Evolutionary conservation across 768 basidiomycete genomes (phyloP).

Genomic region (Ramaria rubella): DNA sequence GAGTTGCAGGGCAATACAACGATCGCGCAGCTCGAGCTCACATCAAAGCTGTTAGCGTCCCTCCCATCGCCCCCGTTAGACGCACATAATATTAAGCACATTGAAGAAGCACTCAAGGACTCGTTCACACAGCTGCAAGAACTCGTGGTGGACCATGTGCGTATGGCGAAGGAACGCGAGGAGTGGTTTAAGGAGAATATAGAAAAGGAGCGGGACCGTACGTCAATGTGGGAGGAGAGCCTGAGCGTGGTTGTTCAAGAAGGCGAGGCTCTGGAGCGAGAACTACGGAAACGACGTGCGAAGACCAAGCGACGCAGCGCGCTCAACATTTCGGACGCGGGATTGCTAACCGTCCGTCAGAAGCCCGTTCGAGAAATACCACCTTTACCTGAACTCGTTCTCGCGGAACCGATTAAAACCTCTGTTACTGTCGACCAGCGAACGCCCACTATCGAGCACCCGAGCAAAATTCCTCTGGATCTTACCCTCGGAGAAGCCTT

Average conservation of each 20-base stretch:
- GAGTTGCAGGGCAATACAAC: constrained; percentile 65
- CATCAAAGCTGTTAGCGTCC: constrained; percentile 53
- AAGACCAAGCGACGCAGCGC: constrained; percentile 55
- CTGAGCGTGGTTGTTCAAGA: constrained; percentile 79
- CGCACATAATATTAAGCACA: constrained; percentile 5
- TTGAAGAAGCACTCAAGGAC: constrained; percentile 46
- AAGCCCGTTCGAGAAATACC: constrained; percentile 3
- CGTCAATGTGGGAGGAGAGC: constrained; percentile 85
- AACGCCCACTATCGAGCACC: constrained; percentile 3
- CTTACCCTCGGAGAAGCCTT: not conserved
- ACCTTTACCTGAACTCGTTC: not conserved
- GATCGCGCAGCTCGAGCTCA: constrained; percentile 74
- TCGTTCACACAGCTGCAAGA: constrained; percentile 50
- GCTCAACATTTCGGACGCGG: constrained; percentile 15
- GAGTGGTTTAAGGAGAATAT: constrained; percentile 67
- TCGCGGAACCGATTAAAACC: not conserved
- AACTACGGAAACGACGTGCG: constrained; percentile 46
- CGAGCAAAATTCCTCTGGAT: constrained; percentile 5
- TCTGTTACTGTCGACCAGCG: not conserved
- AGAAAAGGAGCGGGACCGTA: constrained; percentile 54
- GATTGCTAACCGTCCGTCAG: not conserved
- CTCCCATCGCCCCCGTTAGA: constrained; percentile 30
- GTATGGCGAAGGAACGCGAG: constrained; percentile 73
- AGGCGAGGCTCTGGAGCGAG: constrained; percentile 76
- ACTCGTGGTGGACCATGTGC: constrained; percentile 59